Evolutionary conservation across 805 yeast species (phyloP), one percentile per base, ranked within the genome.

Genomic region (Yarrowia sp.): DNA sequence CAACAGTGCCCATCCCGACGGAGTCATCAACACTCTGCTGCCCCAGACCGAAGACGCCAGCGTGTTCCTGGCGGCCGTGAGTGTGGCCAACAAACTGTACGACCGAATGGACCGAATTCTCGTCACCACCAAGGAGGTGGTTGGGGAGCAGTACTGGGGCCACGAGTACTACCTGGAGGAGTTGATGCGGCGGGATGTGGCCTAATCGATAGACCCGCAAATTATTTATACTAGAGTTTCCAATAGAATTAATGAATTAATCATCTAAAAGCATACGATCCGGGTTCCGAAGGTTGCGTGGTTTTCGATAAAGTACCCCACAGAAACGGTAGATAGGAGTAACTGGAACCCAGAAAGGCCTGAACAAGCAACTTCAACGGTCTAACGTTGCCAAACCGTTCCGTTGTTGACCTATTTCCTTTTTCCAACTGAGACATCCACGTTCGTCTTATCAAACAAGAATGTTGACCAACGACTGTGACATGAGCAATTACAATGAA

Each of bases 141-240:
- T 77, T 1, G 80, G 80, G 15, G 80, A 77, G 65, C 71, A 73
- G 30, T 77, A 71, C 66, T 77, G 74, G 24, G 68, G 61, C 6
- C 61, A 55, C n/a, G 60, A 53, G 60, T 55, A 55, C 14, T 55
- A 55, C 10, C 33, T 56, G 15, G 74, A 71, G 40, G 65, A 58
- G 61, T 10, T 55, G 46, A 39, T 55, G 61, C 43, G 58, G 9
- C 20, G 58, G 2, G 33, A 52, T 20, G 58, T 52, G 15, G 58
- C 9, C 3, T 52, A 38, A n/a, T n/a, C n/a, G 14, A 6, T 5
- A 24, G 6, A 24, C 7, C 30, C 30, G 30, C 24, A 19, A n/a
- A 14, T 52, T 52, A 52, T 52, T 52, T 52, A 52, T 52, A 52
- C 58, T 52, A 52, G 58, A 52, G 58, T 52, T 24, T n/a, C n/a